Percentiles rank a stretch among this genome's conserved stretches.
These are phyloP conservation scores for Tuber umbilicatum DNA, from an alignment of 495 filamentous ascomycete genomes.

Conservation along the genomic window DNA sequence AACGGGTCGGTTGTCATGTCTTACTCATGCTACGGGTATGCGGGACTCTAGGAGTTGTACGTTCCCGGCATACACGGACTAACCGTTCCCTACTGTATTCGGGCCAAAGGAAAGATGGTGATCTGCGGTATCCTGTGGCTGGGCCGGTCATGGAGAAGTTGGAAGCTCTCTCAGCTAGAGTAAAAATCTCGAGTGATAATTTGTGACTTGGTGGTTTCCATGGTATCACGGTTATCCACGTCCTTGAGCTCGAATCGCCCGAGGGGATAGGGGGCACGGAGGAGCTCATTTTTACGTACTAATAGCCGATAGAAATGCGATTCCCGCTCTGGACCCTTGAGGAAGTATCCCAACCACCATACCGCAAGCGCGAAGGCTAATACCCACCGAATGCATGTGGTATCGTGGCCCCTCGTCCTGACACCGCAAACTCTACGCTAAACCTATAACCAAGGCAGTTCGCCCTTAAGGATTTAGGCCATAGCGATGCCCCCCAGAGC, in stretches of 20 bases:
- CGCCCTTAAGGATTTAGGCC: neutral
- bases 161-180: neutral
- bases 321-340: neutral
- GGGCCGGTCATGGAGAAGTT: neutral
- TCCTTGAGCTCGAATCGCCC: neutral
- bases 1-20: neutral
- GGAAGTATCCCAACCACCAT: neutral
- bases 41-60: too few species aligned
- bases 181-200: neutral
- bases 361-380: too few species aligned
- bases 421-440: neutral
- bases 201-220: neutral
- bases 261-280: neutral
- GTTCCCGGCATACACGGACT: neutral
- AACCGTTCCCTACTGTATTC: neutral
- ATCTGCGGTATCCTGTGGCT: neutral
- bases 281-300: neutral
- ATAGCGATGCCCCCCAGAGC: neutral
- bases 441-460: neutral
- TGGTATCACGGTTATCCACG: neutral
- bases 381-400: neutral
- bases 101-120: neutral
- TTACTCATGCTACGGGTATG: neutral
- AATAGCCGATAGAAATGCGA: neutral
- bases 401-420: neutral